Conservation (phyloP, 805 yeast species). For the Suhomyces sp. region DNA sequence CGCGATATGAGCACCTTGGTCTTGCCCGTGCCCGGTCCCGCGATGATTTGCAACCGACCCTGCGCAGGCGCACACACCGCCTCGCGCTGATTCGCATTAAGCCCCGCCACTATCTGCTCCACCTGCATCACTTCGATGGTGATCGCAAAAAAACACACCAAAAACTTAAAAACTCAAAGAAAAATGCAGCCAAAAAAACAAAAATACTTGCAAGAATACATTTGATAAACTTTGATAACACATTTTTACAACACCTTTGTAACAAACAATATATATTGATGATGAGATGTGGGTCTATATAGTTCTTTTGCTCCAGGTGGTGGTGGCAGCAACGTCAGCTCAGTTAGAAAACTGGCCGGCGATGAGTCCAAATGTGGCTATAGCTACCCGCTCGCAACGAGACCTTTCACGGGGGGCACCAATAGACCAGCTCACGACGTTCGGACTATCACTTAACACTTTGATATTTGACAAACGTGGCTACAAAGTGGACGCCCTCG, state of each 20-base stretch:
- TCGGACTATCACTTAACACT: conserved; percentile 32
- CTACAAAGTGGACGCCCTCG: conserved; percentile 12
- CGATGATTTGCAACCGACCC: conserved; percentile 48
- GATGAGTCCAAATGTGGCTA: conserved; percentile 6
- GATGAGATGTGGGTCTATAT: not conserved
- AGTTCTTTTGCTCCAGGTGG: not conserved
- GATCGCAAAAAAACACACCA: not conserved
- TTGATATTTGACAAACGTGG: conserved; percentile 30
- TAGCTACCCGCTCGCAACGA: conserved; percentile 32
- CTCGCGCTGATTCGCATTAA: conserved; percentile 40
- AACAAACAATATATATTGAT: not conserved
- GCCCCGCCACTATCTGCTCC: conserved; percentile 12
- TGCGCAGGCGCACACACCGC: conserved; percentile 44
- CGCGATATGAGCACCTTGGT: conserved; percentile 80
- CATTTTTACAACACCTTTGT: too few relatives aligned
- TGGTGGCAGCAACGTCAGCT: not conserved
- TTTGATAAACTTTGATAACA: not conserved
- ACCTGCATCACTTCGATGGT: not conserved
- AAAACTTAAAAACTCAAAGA: not conserved
- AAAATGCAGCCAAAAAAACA: not conserved
- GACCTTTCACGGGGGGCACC: conserved; percentile 31
- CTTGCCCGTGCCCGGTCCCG: conserved; percentile 71
- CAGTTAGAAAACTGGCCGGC: conserved; percentile 3
- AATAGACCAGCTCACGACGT: conserved; percentile 29
- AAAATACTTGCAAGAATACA: not conserved